phyloP scores from a whole-genome alignment of 2,329 filamentous ascomycete species.

The Byssoonygena ceratinophila region DNA sequence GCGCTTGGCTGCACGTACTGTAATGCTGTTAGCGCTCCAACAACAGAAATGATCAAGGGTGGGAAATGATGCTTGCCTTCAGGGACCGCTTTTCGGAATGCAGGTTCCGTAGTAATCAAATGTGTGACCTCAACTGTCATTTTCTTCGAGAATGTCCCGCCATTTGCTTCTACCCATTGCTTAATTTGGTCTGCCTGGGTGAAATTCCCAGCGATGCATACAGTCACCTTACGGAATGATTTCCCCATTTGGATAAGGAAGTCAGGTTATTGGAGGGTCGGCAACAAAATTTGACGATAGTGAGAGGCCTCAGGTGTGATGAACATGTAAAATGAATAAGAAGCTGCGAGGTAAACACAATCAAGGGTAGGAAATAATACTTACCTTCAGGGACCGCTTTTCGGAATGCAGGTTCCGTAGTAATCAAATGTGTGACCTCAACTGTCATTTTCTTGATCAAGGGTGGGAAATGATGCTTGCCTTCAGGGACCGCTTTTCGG shows the following conservation, averaged over 20 bases:
- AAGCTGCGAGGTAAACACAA: too few relatives aligned
- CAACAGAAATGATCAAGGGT: background rate
- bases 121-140: constrained; percentile 56
- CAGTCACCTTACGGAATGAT: constrained; percentile 43
- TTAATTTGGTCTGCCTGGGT: constrained; percentile 48
- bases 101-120: constrained; percentile 54
- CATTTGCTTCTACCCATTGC: constrained; percentile 54
- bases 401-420: constrained; percentile 52
- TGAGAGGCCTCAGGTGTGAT: too few relatives aligned
- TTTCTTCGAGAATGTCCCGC: constrained; percentile 46
- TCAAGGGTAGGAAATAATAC: background rate
- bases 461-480: constrained; percentile 21
- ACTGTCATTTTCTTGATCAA: constrained; percentile 36
- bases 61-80: constrained; percentile 26
- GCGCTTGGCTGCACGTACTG: constrained; percentile 35
- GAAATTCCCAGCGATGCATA: constrained; percentile 52
- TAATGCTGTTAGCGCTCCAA: background rate
- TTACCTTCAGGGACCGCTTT: constrained; percentile 35
- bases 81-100: constrained; percentile 45
- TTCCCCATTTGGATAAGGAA: constrained; percentile 26
- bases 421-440: constrained; percentile 62
- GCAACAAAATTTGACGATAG: too few relatives aligned
- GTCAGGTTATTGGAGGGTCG: background rate
- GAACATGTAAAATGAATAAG: too few relatives aligned
- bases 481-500: constrained; percentile 37